phyloP scores from a whole-genome alignment of 2,329 filamentous ascomycete genomes.

The Plenodomus biglobosus region DNA sequence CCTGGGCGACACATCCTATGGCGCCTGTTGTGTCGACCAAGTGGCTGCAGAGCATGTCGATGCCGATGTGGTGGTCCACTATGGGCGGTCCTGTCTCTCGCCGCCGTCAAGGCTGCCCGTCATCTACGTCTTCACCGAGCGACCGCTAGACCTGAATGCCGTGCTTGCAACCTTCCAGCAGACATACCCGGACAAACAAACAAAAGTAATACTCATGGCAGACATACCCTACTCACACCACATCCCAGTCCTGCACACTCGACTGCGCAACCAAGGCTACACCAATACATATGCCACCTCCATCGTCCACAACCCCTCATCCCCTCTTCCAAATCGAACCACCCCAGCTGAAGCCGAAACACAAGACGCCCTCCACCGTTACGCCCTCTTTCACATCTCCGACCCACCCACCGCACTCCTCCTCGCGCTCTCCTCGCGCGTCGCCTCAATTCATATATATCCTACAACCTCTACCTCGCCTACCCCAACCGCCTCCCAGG shows the following conservation, averaged over 20 bases:
- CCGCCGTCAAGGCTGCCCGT: slow-evolving; percentile 86
- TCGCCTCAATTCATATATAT: slow-evolving; percentile 77
- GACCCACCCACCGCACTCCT: slow-evolving; percentile 79
- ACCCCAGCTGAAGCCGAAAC: slow-evolving; percentile 56
- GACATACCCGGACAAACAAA: slow-evolving; percentile 65
- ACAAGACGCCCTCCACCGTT: slow-evolving; percentile 59
- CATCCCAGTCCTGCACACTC: slow-evolving; percentile 59
- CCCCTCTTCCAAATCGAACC: slow-evolving; percentile 79
- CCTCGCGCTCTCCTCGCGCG: slow-evolving; percentile 80
- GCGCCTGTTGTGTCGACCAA: slow-evolving; percentile 95
- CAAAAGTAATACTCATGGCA: slow-evolving; percentile 78
- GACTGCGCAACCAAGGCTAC: slow-evolving; percentile 68
- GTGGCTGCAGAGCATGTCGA: slow-evolving; percentile 91
- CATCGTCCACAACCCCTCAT: slow-evolving; percentile 76
- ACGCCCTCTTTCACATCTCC: slow-evolving; percentile 82
- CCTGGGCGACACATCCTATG: slow-evolving; percentile 93
- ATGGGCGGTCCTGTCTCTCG: slow-evolving; percentile 87
- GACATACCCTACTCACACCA: slow-evolving; percentile 86
- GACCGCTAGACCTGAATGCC: slow-evolving; percentile 63
- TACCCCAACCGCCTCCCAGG: slow-evolving; percentile 44
- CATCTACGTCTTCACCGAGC: slow-evolving; percentile 84
- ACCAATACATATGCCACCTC: slow-evolving; percentile 66
- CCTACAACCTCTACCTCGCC: slow-evolving; percentile 53
- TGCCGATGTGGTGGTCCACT: slow-evolving; percentile 91
- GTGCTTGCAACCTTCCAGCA: slow-evolving; percentile 64